Percentiles rank a stretch among this genome's conserved stretches.
phyloP scores from a whole-genome alignment of 352 stramenopile genomes.

The Phytophthora sp. region DNA sequence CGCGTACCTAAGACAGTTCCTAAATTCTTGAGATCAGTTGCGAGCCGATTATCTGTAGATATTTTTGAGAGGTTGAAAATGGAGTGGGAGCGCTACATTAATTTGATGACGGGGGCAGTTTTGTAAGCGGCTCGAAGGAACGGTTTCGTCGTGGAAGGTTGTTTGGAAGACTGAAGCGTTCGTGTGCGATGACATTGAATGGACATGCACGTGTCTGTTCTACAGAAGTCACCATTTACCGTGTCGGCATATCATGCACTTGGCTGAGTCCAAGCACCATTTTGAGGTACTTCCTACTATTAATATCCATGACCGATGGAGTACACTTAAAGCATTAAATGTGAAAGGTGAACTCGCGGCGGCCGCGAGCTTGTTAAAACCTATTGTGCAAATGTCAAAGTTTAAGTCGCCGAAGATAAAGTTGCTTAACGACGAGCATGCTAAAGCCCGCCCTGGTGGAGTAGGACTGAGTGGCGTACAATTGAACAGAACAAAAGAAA shows the following conservation, averaged over 20 bases:
- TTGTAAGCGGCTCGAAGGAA: constrained; percentile 30
- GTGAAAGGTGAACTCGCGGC: not conserved
- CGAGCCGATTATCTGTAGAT: not conserved
- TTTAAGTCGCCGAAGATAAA: constrained; percentile 13
- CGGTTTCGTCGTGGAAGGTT: constrained; percentile 13
- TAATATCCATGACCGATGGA: not conserved
- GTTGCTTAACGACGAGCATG: not conserved
- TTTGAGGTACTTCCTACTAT: constrained; percentile 5
- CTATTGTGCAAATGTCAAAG: constrained; percentile 7
- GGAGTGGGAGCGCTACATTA: constrained; percentile 28
- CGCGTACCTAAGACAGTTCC: constrained; percentile 1
- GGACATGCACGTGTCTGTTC: not conserved
- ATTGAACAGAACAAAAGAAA: not conserved
- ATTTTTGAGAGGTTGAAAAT: constrained; percentile 12
- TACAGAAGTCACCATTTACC: constrained; percentile 11
- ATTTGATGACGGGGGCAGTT: constrained; percentile 18
- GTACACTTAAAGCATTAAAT: not conserved
- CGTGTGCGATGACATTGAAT: not conserved
- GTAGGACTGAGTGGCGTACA: no score
- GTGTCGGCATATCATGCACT: constrained; percentile 8
- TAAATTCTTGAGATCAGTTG: not conserved
- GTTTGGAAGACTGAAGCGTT: not conserved
- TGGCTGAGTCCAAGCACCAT: not conserved
- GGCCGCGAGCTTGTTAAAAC: not conserved
- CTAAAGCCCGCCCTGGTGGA: not conserved